These are phyloP conservation scores for Aspergillus arachidicola DNA, from an alignment of 2,329 filamentous ascomycete species.

Conservation along the genomic window DNA sequence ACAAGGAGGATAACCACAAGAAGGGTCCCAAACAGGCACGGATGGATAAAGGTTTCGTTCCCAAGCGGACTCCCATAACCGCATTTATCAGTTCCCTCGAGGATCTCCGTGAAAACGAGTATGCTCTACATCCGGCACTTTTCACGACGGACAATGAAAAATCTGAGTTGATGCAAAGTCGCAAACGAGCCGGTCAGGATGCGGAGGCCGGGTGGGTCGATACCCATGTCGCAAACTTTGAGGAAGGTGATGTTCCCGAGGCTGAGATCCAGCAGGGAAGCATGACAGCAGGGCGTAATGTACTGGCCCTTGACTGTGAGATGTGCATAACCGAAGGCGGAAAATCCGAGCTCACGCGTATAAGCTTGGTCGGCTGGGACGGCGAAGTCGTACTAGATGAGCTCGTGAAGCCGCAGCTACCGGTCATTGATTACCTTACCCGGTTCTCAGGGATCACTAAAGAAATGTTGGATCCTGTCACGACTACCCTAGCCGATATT, in stretches of 20 bases:
- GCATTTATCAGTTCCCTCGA: conserved; percentile 72
- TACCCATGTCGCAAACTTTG: conserved; percentile 67
- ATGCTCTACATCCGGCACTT: conserved; percentile 77
- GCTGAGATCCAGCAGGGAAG: conserved; percentile 76
- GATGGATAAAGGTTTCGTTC: conserved; percentile 68
- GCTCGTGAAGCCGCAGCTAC: conserved; percentile 83
- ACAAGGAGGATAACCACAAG: conserved; percentile 65
- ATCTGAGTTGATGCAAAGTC: conserved; percentile 54
- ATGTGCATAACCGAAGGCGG: conserved; percentile 89
- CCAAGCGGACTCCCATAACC: conserved; percentile 79
- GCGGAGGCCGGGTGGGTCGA: conserved; percentile 76
- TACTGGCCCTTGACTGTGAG: conserved; percentile 89
- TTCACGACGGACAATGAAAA: conserved; percentile 62
- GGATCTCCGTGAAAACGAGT: conserved; percentile 81
- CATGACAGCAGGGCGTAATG: conserved; percentile 75
- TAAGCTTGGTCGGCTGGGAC: conserved; percentile 86
- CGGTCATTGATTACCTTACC: conserved; percentile 92
- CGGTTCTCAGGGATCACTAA: conserved; percentile 89
- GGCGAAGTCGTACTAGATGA: conserved; percentile 82
- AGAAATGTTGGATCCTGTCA: conserved; percentile 78
- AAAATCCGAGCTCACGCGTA: conserved; percentile 80
- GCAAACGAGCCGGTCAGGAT: conserved; percentile 54
- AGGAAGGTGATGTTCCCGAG: conserved; percentile 70
- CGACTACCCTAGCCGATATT: conserved; percentile 80
- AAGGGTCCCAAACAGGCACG: conserved; percentile 61